Base-by-base conservation (phyloP, 2,329 filamentous ascomycete genomes). In the Dothideomycetes sp. region DNA sequence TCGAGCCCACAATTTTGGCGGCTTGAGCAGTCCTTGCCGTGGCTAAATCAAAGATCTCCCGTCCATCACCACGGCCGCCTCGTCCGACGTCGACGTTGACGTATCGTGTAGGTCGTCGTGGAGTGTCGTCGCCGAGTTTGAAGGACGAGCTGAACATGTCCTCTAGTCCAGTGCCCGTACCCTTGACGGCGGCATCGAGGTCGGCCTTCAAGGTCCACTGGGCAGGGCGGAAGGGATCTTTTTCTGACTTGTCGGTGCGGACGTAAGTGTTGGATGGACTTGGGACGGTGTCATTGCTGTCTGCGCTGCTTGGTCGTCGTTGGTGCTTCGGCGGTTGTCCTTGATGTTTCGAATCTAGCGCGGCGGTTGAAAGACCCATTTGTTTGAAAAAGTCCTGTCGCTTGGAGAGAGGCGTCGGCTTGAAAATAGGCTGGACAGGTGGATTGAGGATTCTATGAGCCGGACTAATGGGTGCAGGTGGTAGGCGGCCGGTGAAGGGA, bases 401-500 rank as follows among this genome's bases (percentile, higher is more conserved):
- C 19, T 47, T 41, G 4, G 45, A 42, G 9, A 45, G 36, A 17
- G 41, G 38, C 4, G 40, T 40, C 10, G 45, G 45, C 19, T 47
- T 47, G 32, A 47, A 47, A 17, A 40, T 37, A 10, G 45, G 42
- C 14, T 36, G 36, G 14, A 36, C 19, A 3, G 40, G 42, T 30
- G 79, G 78, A 44, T 81, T 83, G 22, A 74, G 68, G 5, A 77
- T 57, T 32, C 69, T 68, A 31, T 77, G 73, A 2, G 79, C 77
- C 16, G 79, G 78, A n/a, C 70, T 73, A 11, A 70, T 73, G 11
- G 83, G 82, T 1, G 80, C 79, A 1, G 78, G 69, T 3, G 83
- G 83, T 3, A 86, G 70, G 42, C 72, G 77, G 59, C 77, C 81
- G 68, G 77, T 80, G 52, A 87, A 86, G 1, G 79, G 74, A 50